A percentile compares a stretch with the other conserved stretches of the same genome.
phyloP scores from a whole-genome alignment of 2,329 filamentous ascomycete genomes.

The Tolypocladium ophioglossoides region DNA sequence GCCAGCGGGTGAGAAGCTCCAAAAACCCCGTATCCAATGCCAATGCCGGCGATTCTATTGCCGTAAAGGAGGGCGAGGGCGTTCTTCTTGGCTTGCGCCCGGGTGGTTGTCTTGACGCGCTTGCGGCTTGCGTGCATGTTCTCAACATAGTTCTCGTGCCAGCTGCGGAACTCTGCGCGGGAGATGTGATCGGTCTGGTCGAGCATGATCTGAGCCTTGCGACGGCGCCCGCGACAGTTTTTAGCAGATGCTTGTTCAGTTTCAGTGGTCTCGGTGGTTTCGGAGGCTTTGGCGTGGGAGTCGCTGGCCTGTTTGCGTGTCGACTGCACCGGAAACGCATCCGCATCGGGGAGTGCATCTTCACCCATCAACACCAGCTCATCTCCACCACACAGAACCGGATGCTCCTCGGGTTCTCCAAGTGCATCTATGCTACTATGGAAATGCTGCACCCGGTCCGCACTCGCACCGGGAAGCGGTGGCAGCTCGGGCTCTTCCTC shows the following conservation, averaged over 20 bases:
- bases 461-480: constrained; percentile 20
- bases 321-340: constrained; percentile 19
- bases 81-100: constrained; percentile 27
- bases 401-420: not conserved
- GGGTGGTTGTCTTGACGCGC: constrained; percentile 12
- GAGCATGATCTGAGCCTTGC: constrained; percentile 16
- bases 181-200: constrained; percentile 24
- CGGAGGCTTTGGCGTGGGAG: constrained; percentile 9
- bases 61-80: constrained; percentile 18
- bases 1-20: constrained; percentile 32
- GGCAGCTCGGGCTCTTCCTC: constrained; percentile 36
- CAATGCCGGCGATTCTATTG: constrained; percentile 25
- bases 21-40: constrained; percentile 10
- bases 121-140: constrained; percentile 42
- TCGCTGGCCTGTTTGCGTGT: constrained; percentile 5
- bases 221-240: constrained; percentile 12
- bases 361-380: constrained; percentile 24
- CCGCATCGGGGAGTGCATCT: constrained; percentile 25
- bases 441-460: constrained; percentile 7
- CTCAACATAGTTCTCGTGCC: constrained; percentile 31
- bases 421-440: not conserved
- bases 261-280: constrained; percentile 13
- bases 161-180: constrained; percentile 24
- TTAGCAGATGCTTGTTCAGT: constrained; percentile 9
- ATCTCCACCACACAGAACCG: not conserved